These are phyloP conservation scores for Amylostereum areolatum DNA, from an alignment of 1,284 basidiomycete species.

Conservation along the genomic window DNA sequence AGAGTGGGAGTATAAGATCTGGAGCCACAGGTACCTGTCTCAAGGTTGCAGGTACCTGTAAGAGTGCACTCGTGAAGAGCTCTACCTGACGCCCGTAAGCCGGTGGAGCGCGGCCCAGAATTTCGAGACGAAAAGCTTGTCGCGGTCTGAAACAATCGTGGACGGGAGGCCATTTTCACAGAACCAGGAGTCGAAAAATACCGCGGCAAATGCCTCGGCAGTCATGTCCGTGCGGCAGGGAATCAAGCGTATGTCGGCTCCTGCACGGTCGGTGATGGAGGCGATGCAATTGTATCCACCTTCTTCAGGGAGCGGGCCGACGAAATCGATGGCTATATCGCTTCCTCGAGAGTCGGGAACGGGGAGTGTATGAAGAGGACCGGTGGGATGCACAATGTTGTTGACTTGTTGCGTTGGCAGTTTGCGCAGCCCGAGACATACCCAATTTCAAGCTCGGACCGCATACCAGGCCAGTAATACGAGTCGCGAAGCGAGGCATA, in stretches of 20 bases:
- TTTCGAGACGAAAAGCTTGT: constrained; percentile 31
- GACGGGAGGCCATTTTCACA: constrained; percentile 35
- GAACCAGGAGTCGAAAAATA: constrained; percentile 30
- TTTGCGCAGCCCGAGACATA: constrained; percentile 7
- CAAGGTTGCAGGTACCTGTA: no score
- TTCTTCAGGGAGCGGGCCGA: constrained; percentile 32
- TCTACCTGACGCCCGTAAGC: constrained; percentile 13
- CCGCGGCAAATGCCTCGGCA: constrained; percentile 23
- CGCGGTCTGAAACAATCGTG: constrained; percentile 34
- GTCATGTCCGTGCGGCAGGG: constrained; percentile 21
- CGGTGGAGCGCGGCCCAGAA: constrained; percentile 15
- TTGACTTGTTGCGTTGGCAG: constrained; percentile 18
- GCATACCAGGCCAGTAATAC: not conserved
- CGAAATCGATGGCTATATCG: constrained; percentile 37
- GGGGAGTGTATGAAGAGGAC: constrained; percentile 18
- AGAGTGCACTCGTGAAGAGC: no score
- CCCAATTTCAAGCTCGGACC: not conserved
- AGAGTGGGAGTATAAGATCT: no score
- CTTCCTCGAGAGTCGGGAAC: constrained; percentile 16
- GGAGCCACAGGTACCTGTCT: no score
- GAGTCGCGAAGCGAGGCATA: not conserved
- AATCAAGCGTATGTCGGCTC: constrained; percentile 29
- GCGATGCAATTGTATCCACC: constrained; percentile 30
- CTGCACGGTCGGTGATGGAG: constrained; percentile 30
- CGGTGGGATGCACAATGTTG: constrained; percentile 9